Evolutionary conservation across 2,329 filamentous ascomycete species (phyloP), one percentile per base, ranked within the genome.

Genomic region (Leptographium radiaticola): DNA sequence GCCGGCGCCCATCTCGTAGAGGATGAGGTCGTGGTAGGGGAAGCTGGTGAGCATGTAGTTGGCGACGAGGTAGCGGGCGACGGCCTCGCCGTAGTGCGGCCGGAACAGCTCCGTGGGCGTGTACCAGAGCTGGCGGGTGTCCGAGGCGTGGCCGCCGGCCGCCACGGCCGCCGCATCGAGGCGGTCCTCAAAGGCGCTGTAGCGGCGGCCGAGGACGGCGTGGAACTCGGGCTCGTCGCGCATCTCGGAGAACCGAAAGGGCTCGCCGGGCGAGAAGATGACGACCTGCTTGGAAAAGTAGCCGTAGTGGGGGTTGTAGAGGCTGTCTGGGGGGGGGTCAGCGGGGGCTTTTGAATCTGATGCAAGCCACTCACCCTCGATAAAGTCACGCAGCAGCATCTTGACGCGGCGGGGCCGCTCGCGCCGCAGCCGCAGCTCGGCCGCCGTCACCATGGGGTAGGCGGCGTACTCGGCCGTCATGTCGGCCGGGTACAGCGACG

Each of bases 1-100:
- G 62, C 93, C 93, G 42, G 93, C 93, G 52, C 93, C 93, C 86
- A 98, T 95, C 68, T 98, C 93, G 77, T 96, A 98, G 67, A 98
- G 94, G 62, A 95, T 87, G 52, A 98, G 79, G 69, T 98, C 93
- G 69, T 96, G 84, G 73, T 97, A 96, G 2, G 93, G 93, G 67
- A 93, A 97, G 54, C 89, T 81, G 46, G 87, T 88, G 66, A 96
- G 81, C 66, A 93, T 89, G 77, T 98, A 98, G 72, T 98, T 96
- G 60, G 88, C 84, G 60, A 97, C 84, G 46, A 98, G 80, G 68
- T 97, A 96, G 20, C 91, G 84, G n/a, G 91, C 93, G 61, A 98
- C 88, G 38, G 93, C 88, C 74, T 98, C 90, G 65, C 91, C 94
- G 67, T 98, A 98, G 70, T 91, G 94, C 0, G 94, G 93, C 36